Percentiles rank a stretch among this genome's conserved stretches.
These are phyloP conservation scores for Primulina tabacum DNA, from an alignment of 257 asterid genomes.

Conservation along the genomic window DNA sequence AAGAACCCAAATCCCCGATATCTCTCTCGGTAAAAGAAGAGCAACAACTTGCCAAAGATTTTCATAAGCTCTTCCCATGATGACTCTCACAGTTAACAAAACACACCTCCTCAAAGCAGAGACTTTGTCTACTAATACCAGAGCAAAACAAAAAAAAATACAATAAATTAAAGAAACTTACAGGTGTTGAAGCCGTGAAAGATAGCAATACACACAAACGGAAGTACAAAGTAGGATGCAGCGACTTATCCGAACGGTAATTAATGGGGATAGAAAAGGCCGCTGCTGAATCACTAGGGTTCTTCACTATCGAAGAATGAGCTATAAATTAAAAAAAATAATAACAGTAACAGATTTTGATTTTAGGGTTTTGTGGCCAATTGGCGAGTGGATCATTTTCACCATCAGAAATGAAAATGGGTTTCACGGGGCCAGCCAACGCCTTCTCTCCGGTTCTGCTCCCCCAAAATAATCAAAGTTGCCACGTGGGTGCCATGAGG, in stretches of 20 bases:
- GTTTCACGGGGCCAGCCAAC: slow-evolving; percentile 24
- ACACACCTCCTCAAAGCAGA: slow-evolving; percentile 11
- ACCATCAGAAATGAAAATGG: slow-evolving; percentile 16
- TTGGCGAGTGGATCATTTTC: slow-evolving; percentile 14
- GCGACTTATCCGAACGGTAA: not conserved
- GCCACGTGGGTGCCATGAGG: not conserved
- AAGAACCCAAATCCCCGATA: slow-evolving; percentile 15
- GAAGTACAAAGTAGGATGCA: slow-evolving; percentile 7
- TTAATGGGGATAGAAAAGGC: slow-evolving; percentile 41
- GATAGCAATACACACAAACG: not conserved
- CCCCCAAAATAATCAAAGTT: not conserved
- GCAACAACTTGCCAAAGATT: slow-evolving; percentile 9
- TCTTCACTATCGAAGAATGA: slow-evolving; percentile 32
- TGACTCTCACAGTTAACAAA: slow-evolving; percentile 11
- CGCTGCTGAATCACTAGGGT: slow-evolving; percentile 52
- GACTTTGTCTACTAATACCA: not conserved
- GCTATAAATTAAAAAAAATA: slow-evolving; percentile 29
- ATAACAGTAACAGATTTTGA: not conserved
- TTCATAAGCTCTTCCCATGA: not conserved
- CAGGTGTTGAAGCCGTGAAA: slow-evolving; percentile 27
- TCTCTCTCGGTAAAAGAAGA: not conserved
- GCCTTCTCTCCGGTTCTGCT: slow-evolving; percentile 26
- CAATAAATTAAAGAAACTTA: slow-evolving; percentile 33
- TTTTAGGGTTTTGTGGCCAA: slow-evolving; percentile 3
- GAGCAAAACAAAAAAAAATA: not conserved